Percentiles rank a stretch among this genome's conserved stretches.
Evolutionary conservation across 176 grass and related monocot genomes (phyloP).

Genomic region (Cenchrus americanus): DNA sequence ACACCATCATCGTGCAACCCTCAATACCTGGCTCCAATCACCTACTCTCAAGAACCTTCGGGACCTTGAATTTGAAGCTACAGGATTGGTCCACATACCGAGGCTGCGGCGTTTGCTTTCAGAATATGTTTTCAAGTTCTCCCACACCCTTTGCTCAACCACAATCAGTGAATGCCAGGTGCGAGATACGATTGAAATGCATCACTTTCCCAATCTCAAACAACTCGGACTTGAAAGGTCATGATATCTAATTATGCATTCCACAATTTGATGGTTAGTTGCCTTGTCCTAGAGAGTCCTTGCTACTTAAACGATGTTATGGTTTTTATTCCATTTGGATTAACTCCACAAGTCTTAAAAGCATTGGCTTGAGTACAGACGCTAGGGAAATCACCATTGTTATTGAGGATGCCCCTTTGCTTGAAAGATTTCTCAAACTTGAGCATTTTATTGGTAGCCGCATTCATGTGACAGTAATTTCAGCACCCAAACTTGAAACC

Average conservation of each 20-base stretch:
- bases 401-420: constrained; percentile 7
- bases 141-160: too few species aligned
- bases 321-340: background rate
- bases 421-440: background rate
- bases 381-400: background rate
- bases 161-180: background rate
- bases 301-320: background rate
- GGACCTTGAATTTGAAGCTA: background rate
- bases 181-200: background rate
- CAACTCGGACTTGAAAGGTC: background rate
- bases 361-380: background rate
- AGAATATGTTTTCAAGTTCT: too few species aligned
- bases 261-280: background rate
- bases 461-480: background rate
- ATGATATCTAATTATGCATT: background rate
- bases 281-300: background rate
- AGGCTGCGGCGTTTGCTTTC: too few species aligned
- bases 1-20: too few species aligned
- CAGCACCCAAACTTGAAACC: background rate
- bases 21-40: background rate
- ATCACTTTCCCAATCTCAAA: background rate
- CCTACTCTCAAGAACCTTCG: background rate
- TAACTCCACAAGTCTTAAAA: background rate
- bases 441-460: too few species aligned
- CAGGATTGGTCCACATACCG: too few species aligned